These are phyloP conservation scores for Mortierella hygrophila DNA, from an alignment of 192 early-diverging fungal species.

Conservation along the genomic window DNA sequence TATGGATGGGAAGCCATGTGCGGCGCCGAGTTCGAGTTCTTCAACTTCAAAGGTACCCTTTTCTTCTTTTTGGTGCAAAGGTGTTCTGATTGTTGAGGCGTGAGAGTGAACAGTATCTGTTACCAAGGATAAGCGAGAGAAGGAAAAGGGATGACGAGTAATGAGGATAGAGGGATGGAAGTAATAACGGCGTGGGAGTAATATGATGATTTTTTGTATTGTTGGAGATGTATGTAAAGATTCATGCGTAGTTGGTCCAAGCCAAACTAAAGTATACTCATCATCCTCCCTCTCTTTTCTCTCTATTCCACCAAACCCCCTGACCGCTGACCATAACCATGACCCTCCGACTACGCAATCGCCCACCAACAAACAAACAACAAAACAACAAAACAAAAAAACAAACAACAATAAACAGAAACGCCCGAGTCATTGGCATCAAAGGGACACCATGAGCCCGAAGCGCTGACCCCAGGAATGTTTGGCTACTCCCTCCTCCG, in stretches of 20 bases:
- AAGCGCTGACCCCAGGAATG: slow-evolving; percentile 81
- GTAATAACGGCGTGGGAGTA: not conserved
- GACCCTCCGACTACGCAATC: not conserved
- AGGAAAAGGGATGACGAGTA: not conserved
- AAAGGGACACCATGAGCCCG: slow-evolving; percentile 68
- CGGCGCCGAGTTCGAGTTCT: slow-evolving; percentile 81
- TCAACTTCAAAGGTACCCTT: slow-evolving; percentile 75
- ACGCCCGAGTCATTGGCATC: slow-evolving; percentile 70
- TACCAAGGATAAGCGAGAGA: not conserved
- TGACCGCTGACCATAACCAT: not conserved
- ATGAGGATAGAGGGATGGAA: not conserved
- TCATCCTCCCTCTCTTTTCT: not conserved
- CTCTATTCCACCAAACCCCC: not conserved
- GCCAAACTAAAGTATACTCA: slow-evolving; percentile 3
- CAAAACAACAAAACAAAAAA: not conserved
- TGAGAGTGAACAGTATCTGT: not conserved
- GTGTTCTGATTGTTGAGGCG: not conserved
- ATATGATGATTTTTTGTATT: not conserved
- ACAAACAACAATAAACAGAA: slow-evolving; percentile 52
- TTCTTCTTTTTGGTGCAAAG: not conserved
- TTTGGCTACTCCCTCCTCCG: slow-evolving; percentile 82
- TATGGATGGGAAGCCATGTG: slow-evolving; percentile 58
- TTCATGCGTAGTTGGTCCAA: slow-evolving; percentile 1
- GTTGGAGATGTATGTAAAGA: not conserved
- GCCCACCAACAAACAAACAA: not conserved